Evolutionary conservation across 345 rosid species (phyloP).

Genomic region (Eucalyptus regnans): DNA sequence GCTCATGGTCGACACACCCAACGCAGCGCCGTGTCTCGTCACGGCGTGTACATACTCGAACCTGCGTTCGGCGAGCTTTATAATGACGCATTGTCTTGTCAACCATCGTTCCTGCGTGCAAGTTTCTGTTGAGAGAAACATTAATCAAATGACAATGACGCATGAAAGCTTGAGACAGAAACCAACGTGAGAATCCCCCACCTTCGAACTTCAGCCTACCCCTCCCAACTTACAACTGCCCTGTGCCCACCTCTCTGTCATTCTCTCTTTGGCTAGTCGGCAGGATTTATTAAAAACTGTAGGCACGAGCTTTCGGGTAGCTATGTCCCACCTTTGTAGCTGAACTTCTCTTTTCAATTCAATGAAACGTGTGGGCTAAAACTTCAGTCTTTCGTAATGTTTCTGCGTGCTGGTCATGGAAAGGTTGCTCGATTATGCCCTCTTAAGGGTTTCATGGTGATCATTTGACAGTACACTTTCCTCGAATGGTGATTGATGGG

Average conservation of each 20-base stretch:
- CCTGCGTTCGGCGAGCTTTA: neutral
- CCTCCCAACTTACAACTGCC: neutral
- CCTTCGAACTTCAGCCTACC: neutral
- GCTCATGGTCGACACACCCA: neutral
- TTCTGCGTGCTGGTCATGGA: neutral
- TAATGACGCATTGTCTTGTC: neutral
- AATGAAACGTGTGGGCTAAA: neutral
- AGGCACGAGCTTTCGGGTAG: neutral
- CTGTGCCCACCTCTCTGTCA: neutral
- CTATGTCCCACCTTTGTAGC: neutral
- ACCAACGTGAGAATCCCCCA: neutral
- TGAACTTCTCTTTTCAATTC: neutral
- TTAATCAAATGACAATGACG: neutral
- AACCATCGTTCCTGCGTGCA: neutral
- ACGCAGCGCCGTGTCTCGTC: neutral
- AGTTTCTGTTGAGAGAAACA: neutral
- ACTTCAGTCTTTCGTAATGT: neutral
- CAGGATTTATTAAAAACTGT: neutral
- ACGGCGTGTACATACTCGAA: neutral
- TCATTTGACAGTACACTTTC: neutral
- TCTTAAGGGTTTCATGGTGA: neutral
- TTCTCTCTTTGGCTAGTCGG: neutral
- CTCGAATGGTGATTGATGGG: neutral
- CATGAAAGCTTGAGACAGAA: neutral
- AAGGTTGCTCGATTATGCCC: neutral